phyloP scores from a whole-genome alignment of 179 eudicot species.

The Camellia oleifera region DNA sequence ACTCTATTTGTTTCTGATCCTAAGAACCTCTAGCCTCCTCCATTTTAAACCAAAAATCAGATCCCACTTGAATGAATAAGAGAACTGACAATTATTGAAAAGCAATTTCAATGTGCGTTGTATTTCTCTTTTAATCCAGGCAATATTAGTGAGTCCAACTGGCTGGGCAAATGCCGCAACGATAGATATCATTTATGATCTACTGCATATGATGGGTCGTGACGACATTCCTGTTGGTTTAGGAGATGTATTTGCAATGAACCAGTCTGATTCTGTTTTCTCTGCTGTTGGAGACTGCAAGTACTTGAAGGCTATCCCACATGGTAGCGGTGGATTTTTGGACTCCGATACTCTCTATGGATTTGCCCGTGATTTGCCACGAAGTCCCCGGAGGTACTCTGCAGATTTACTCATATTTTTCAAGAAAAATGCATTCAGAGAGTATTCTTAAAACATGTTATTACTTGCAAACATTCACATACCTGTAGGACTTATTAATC shows the following conservation, averaged over 20 bases:
- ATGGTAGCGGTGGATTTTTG: conserved; percentile 79
- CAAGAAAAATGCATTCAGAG: neutral
- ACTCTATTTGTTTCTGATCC: no score
- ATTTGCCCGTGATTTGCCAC: conserved; percentile 69
- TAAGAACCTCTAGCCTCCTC: no score
- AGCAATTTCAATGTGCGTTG: no score
- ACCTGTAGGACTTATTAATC: neutral
- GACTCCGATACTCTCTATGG: conserved; percentile 94
- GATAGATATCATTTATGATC: conserved; percentile 69
- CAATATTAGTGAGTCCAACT: conserved; percentile 67
- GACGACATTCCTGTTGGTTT: conserved; percentile 89
- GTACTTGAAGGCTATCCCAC: conserved; percentile 69
- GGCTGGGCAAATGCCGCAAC: conserved; percentile 95
- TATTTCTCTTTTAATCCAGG: conserved; percentile 35
- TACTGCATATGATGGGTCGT: conserved; percentile 96
- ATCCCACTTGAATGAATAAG: neutral
- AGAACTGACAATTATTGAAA: neutral
- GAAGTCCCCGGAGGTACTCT: conserved; percentile 73
- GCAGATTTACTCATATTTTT: neutral
- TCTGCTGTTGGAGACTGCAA: conserved; percentile 72
- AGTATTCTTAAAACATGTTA: no score
- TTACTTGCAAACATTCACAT: no score
- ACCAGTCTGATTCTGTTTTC: conserved; percentile 52
- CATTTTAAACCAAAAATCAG: neutral
- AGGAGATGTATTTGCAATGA: conserved; percentile 60